Conservation (phyloP, 208 protist genomes). For the Giardia duodenalis region DNA sequence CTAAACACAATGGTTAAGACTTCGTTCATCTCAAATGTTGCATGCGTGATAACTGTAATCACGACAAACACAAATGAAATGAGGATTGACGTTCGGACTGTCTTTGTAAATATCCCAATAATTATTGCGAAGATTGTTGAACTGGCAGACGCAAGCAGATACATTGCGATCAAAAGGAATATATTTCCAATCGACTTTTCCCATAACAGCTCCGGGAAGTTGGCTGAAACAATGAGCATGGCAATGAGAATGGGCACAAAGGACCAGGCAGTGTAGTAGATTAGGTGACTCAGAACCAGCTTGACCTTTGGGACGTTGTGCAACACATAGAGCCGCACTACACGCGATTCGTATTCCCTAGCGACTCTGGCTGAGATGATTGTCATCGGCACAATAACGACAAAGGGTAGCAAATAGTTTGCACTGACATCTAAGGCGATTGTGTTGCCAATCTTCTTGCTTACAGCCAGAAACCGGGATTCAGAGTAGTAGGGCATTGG, state of each 20-base stretch:
- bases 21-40: not conserved
- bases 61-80: not conserved
- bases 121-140: not conserved
- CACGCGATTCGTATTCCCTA: not conserved
- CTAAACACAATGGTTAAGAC: not conserved
- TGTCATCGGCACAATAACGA: not conserved
- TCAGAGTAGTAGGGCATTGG: not conserved
- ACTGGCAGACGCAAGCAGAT: not conserved
- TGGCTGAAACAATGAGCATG: not conserved
- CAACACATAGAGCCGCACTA: not conserved
- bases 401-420: not conserved
- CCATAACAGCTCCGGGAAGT: not conserved
- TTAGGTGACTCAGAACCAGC: not conserved
- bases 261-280: not conserved
- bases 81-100: not conserved
- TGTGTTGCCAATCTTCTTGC: not conserved
- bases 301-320: not conserved
- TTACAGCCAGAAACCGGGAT: not conserved
- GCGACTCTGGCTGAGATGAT: not conserved
- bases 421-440: not conserved
- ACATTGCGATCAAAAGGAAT: not conserved
- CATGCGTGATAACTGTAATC: not conserved
- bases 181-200: not conserved
- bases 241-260: not conserved
- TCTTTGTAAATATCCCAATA: not conserved